Percentiles rank a stretch among this genome's conserved stretches.
Evolutionary conservation across 495 filamentous ascomycete genomes (phyloP).

Genomic region (Hypoxylon fuscum): DNA sequence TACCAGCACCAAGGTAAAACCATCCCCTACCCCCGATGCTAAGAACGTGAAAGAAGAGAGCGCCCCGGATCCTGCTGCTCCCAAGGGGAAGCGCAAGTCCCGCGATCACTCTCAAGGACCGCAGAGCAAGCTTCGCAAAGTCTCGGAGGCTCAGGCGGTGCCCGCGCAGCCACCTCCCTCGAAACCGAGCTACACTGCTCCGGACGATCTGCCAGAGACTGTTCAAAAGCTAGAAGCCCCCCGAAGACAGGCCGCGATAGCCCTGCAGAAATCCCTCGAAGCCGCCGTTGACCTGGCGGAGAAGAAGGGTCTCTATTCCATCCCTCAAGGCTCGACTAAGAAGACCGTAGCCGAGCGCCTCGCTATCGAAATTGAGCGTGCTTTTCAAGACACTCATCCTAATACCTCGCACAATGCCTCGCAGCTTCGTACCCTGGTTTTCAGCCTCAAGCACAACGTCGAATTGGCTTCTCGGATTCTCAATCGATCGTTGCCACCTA

Average conservation of each 20-base stretch:
- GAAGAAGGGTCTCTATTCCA: constrained; percentile 50
- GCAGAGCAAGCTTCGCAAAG: constrained; percentile 62
- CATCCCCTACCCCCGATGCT: constrained; percentile 52
- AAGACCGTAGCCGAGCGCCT: constrained; percentile 54
- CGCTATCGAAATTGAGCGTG: constrained; percentile 76
- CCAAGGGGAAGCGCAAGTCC: constrained; percentile 50
- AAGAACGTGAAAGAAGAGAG: constrained; percentile 55
- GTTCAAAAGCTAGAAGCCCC: constrained; percentile 52
- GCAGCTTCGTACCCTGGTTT: constrained; percentile 66
- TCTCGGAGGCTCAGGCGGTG: constrained; percentile 53
- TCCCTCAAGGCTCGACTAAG: constrained; percentile 48
- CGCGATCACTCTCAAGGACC: constrained; percentile 48
- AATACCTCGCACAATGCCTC: constrained; percentile 51
- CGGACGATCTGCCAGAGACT: constrained; percentile 49
- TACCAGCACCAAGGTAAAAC: constrained; percentile 44
- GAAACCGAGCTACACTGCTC: constrained; percentile 47
- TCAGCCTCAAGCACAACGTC: constrained; percentile 87
- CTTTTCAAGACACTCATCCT: constrained; percentile 58
- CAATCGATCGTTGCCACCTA: constrained; percentile 70
- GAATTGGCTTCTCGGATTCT: constrained; percentile 81
- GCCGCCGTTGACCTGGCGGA: constrained; percentile 51
- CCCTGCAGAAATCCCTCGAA: constrained; percentile 54
- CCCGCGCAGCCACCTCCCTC: constrained; percentile 28
- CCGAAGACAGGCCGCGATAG: constrained; percentile 54
- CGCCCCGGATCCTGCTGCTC: constrained; percentile 40